Conservation (phyloP, 352 stramenopile species). For the Pythium angustatum region DNA sequence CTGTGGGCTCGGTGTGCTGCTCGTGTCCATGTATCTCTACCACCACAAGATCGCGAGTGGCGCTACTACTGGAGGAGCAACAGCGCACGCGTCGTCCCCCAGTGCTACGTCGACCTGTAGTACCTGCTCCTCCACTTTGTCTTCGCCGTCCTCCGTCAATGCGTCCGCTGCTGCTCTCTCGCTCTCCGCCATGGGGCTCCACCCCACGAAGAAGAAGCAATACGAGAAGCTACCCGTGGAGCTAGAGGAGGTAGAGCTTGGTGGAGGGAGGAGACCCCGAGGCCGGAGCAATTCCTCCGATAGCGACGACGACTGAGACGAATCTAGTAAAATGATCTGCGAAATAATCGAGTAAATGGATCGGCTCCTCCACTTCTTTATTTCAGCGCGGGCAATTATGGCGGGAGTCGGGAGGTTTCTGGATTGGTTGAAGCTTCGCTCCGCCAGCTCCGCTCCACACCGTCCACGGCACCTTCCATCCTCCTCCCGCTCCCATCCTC, state of each 20-base stretch:
- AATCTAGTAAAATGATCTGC: not conserved
- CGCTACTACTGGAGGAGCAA: too few species aligned
- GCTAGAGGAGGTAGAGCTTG: slow-evolving; percentile 33
- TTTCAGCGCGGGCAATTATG: slow-evolving; percentile 9
- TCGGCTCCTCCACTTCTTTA: not conserved
- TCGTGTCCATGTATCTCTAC: slow-evolving; percentile 90
- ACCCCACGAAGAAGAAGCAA: slow-evolving; percentile 53
- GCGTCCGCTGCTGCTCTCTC: slow-evolving; percentile 20
- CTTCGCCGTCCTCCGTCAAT: slow-evolving; percentile 2
- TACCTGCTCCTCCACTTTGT: slow-evolving; percentile 23
- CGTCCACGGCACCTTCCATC: not conserved
- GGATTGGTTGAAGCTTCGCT: slow-evolving; percentile 2
- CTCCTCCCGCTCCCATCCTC: not conserved
- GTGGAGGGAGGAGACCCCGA: not conserved
- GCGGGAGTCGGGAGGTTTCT: slow-evolving; percentile 18
- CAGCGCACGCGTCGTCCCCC: not conserved
- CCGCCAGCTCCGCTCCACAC: slow-evolving; percentile 9
- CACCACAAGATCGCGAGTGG: slow-evolving; percentile 61
- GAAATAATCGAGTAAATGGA: not conserved
- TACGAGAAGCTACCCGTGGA: slow-evolving; percentile 52
- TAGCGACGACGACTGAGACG: slow-evolving; percentile 8
- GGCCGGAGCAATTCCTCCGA: slow-evolving; percentile 7
- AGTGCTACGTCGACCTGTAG: slow-evolving; percentile 1
- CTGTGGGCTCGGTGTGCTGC: slow-evolving; percentile 72
- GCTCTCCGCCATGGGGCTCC: slow-evolving; percentile 30